phyloP scores from a whole-genome alignment of 1,284 basidiomycete genomes.

The Phellinidium pouzarii region DNA sequence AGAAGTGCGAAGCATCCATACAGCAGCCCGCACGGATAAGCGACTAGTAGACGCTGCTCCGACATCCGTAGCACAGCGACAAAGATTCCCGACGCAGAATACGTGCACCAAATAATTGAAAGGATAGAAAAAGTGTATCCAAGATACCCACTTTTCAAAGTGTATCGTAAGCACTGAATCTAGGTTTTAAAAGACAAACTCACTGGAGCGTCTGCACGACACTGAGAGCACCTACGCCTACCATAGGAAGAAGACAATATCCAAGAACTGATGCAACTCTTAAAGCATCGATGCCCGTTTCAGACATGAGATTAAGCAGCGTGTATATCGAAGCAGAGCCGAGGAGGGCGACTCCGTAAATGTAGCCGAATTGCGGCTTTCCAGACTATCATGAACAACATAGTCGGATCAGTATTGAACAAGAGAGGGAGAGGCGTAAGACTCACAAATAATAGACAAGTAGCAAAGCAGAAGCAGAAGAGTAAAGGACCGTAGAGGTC shows the following conservation, averaged over 20 bases:
- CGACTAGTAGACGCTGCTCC: slow-evolving; percentile 86
- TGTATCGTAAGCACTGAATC: slow-evolving; percentile 17
- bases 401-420: neutral
- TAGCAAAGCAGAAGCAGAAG: slow-evolving; percentile 91
- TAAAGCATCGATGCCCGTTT: slow-evolving; percentile 93
- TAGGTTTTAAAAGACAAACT: slow-evolving; percentile 30
- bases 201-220: slow-evolving; percentile 87
- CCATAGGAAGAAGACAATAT: slow-evolving; percentile 96
- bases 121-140: slow-evolving; percentile 79
- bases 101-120: slow-evolving; percentile 92
- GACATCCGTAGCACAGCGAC: slow-evolving; percentile 91
- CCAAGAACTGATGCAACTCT: slow-evolving; percentile 94
- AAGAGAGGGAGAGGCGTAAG: neutral
- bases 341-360: slow-evolving; percentile 94
- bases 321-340: slow-evolving; percentile 94
- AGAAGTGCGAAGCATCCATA: slow-evolving; percentile 91
- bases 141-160: slow-evolving; percentile 54
- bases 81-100: slow-evolving; percentile 90
- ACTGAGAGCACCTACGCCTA: slow-evolving; percentile 87
- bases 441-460: slow-evolving; percentile 84
- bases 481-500: slow-evolving; percentile 95
- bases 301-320: slow-evolving; percentile 96
- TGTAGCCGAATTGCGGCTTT: slow-evolving; percentile 98
- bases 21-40: slow-evolving; percentile 87
- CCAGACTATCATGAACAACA: slow-evolving; percentile 60